These are phyloP conservation scores for Melanomma pulvis-pyrius DNA, from an alignment of 495 filamentous ascomycete species.

Conservation along the genomic window DNA sequence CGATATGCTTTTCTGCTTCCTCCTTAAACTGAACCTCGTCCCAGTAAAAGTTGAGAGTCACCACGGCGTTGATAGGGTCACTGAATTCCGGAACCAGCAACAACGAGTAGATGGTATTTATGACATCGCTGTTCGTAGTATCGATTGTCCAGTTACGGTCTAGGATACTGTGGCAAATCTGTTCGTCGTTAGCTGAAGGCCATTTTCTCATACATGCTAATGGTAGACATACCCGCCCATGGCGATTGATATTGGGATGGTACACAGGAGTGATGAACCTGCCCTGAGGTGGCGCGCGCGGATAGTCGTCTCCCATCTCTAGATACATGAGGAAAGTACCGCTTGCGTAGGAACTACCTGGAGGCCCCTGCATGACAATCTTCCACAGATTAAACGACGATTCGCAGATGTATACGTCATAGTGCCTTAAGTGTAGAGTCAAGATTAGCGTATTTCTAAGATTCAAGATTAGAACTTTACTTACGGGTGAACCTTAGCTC, in stretches of 20 bases:
- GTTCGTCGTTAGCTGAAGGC: no score
- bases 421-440: conserved; percentile 2
- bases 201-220: no score
- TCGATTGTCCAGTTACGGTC: conserved; percentile 35
- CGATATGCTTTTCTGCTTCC: conserved; percentile 37
- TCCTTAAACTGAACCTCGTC: conserved; percentile 40
- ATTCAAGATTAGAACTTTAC: no score
- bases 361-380: conserved; percentile 42
- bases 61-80: conserved; percentile 41
- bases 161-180: conserved; percentile 62
- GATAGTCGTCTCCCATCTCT: conserved; percentile 38
- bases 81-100: conserved; percentile 38
- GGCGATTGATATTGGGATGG: conserved; percentile 93
- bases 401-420: conserved; percentile 44
- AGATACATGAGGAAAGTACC: conserved; percentile 41
- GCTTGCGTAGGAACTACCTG: conserved; percentile 32
- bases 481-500: conserved; percentile 12
- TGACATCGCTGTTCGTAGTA: conserved; percentile 16
- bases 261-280: conserved; percentile 88
- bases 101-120: conserved; percentile 41
- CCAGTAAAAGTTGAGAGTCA: conserved; percentile 43
- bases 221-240: conserved; percentile 64
- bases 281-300: conserved; percentile 25
- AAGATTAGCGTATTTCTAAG: no score
- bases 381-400: conserved; percentile 43